phyloP scores from a whole-genome alignment of 768 basidiomycete species.

The Clitopilus passeckerianus region DNA sequence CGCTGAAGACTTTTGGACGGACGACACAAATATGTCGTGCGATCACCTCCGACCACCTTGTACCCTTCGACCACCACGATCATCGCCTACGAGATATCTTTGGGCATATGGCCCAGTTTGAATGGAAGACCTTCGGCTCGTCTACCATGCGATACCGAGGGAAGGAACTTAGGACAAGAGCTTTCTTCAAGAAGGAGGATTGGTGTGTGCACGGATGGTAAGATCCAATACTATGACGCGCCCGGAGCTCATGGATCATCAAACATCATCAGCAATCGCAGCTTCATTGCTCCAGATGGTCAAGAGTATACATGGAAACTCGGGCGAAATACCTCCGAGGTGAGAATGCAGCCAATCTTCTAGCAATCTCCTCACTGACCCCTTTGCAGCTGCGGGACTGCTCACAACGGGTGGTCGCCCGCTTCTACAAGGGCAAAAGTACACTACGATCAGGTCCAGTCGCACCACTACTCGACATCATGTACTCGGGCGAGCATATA shows the following conservation, averaged over 20 bases:
- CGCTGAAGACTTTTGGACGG: slow-evolving; percentile 12
- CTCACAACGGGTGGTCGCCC: slow-evolving; percentile 13
- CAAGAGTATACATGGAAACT: slow-evolving; percentile 18
- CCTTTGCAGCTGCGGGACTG: slow-evolving; percentile 9
- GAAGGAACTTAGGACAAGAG: slow-evolving; percentile 14
- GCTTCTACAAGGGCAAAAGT: slow-evolving; percentile 10
- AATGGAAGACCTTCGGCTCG: slow-evolving; percentile 16
- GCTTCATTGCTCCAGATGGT: slow-evolving; percentile 17
- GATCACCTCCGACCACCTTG: slow-evolving; percentile 2
- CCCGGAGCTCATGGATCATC: neutral
- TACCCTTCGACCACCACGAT: neutral
- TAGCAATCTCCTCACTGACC: neutral
- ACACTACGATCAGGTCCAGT: slow-evolving; percentile 6
- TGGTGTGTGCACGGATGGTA: slow-evolving; percentile 17
- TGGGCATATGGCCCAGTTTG: slow-evolving; percentile 14
- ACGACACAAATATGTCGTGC: slow-evolving; percentile 14
- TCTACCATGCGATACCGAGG: slow-evolving; percentile 12
- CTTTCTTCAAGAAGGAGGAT: slow-evolving; percentile 18
- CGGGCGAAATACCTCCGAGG: slow-evolving; percentile 10
- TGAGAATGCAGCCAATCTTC: neutral
- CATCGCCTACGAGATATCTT: slow-evolving; percentile 5
- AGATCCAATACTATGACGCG: neutral
- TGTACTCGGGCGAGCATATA: slow-evolving; percentile 21
- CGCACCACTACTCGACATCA: slow-evolving; percentile 20
- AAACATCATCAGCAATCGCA: slow-evolving; percentile 11